Base-by-base conservation (phyloP, 331 rosid species). In the Acacia concinna region DNA sequence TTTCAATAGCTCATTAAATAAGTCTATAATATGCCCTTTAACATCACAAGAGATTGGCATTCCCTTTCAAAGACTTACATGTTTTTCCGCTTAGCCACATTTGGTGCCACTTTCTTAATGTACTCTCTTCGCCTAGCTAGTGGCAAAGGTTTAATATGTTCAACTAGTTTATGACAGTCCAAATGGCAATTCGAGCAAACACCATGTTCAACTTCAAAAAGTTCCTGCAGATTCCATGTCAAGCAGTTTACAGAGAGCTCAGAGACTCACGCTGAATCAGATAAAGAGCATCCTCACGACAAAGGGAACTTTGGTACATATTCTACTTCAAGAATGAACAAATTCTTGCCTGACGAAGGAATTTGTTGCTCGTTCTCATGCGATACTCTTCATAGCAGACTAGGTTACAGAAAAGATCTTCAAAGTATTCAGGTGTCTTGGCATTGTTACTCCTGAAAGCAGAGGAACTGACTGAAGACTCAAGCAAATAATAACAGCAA, bases 401-500 rank as follows among this genome's bases (percentile, higher is more conserved):
- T 83, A 95, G 97, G 79, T 88, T 88, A 83, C 99, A 95, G 82
- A 93, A 95, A 69, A 95, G 94, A 87, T 95, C 99, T 83, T 95
- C 99, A 79, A 95, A 89, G 87, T 46, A 95, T 81, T 95, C 97
- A 74, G 97, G 97, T 59, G 77, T 72, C 89, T 81, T 90, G 60
- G 94, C 91, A 84, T 91, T 93, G 81, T 64, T 78, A 65, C 94
- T 88, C 90, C 98, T 94, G 91, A 84, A 88, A 87, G 64, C 70
- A 57, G 69, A 84, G 79, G 78, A 78, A 71, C 73, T 73, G 78
- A 79, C 30, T 66, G 31, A 68, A 73, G 44, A 59, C 76, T 3
- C 47, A 47, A 64, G 43, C 64, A 71, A 60, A 79, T 20, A 72
- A 57, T 25, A 59, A 49, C 18, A 85, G 49, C 74, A 57, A 66